Percentiles rank a stretch among this genome's conserved stretches.
These are phyloP conservation scores for Spiraea crenata DNA, from an alignment of 331 rosid genomes.

Conservation along the genomic window DNA sequence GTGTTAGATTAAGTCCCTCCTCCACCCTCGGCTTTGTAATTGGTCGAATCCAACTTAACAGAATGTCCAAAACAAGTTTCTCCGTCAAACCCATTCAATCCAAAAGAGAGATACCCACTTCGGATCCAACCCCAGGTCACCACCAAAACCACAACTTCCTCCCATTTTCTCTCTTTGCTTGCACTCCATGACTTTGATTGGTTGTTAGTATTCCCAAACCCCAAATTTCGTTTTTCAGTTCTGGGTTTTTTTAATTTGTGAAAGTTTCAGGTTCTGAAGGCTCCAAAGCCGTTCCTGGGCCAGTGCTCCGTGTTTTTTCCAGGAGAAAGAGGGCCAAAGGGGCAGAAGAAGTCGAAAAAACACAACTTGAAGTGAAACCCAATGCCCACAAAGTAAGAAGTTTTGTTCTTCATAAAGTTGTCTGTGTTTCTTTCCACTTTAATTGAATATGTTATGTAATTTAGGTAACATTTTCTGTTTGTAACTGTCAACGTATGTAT, in stretches of 20 bases:
- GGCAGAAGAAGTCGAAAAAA: constrained; percentile 16
- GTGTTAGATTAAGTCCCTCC: neutral
- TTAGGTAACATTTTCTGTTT: neutral
- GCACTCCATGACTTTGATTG: neutral
- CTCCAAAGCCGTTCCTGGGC: constrained; percentile 22
- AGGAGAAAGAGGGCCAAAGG: constrained; percentile 39
- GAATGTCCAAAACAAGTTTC: constrained; percentile 26
- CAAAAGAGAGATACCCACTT: constrained; percentile 16
- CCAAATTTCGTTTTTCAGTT: neutral
- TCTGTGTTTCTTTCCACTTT: neutral
- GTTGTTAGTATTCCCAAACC: neutral
- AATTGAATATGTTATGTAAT: neutral
- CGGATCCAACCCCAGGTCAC: constrained; percentile 19
- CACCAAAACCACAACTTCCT: neutral
- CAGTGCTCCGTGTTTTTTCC: constrained; percentile 38
- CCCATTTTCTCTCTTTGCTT: neutral
- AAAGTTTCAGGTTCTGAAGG: constrained; percentile 29
- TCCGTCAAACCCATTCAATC: constrained; percentile 18
- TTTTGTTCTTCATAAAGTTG: neutral
- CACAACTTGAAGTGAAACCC: constrained; percentile 18
- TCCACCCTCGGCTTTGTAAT: neutral
- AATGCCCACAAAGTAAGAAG: constrained; percentile 24
- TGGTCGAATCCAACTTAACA: constrained; percentile 1
- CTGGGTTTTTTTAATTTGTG: neutral
- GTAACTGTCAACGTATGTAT: neutral